These are phyloP conservation scores for Phytophthora cryptogea DNA, from an alignment of 352 stramenopile genomes.

Conservation along the genomic window DNA sequence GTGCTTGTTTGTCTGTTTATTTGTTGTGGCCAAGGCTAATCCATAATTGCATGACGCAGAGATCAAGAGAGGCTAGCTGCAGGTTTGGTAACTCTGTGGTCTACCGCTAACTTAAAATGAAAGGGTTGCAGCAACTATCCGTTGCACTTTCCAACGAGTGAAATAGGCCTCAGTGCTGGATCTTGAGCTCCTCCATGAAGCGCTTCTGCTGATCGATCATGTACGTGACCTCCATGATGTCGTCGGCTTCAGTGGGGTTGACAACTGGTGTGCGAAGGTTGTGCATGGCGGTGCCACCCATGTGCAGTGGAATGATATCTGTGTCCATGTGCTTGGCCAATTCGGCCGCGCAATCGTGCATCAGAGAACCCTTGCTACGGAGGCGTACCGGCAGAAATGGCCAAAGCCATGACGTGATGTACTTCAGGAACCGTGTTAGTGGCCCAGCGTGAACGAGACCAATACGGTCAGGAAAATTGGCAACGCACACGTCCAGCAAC, in stretches of 20 bases:
- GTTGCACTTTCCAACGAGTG: slow-evolving; percentile 8
- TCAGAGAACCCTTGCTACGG: slow-evolving; percentile 63
- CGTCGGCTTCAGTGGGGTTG: slow-evolving; percentile 24
- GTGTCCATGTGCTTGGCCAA: slow-evolving; percentile 64
- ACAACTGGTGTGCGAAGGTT: slow-evolving; percentile 30
- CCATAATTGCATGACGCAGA: slow-evolving; percentile 28
- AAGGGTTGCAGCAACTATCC: slow-evolving; percentile 3
- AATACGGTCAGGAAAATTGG: slow-evolving; percentile 71
- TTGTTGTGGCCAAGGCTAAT: background rate
- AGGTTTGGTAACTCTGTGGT: background rate
- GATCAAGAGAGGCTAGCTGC: slow-evolving; percentile 52
- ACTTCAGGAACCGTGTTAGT: slow-evolving; percentile 61
- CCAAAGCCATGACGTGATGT: slow-evolving; percentile 55
- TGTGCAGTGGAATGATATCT: slow-evolving; percentile 56
- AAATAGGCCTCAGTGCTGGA: slow-evolving; percentile 11
- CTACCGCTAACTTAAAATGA: background rate
- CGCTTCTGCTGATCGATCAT: slow-evolving; percentile 63
- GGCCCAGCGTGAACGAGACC: slow-evolving; percentile 61
- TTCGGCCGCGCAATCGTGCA: slow-evolving; percentile 56
- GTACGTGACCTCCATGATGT: slow-evolving; percentile 55
- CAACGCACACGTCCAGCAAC: slow-evolving; percentile 64
- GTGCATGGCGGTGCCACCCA: slow-evolving; percentile 51
- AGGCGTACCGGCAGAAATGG: slow-evolving; percentile 59
- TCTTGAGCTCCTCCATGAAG: slow-evolving; percentile 48
- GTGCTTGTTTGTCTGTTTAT: slow-evolving; percentile 16